Base-by-base conservation (phyloP, 345 rosid genomes). In the Acer yangbiense region DNA sequence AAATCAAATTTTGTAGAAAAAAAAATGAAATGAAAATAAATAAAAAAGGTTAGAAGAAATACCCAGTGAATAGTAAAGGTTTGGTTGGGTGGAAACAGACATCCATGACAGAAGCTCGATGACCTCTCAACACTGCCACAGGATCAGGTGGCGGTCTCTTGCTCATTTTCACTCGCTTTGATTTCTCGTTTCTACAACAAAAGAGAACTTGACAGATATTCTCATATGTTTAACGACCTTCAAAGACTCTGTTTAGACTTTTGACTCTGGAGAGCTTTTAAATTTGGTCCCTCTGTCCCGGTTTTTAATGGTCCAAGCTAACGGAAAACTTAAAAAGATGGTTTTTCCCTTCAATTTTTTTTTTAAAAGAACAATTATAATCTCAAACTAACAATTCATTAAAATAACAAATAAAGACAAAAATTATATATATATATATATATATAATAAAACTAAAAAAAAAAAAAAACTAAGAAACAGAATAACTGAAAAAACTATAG, bases 81-180 rank as follows among this genome's bases (percentile, higher is more conserved):
- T 73, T 83, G 0, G 94, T 87, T 64, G 91, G 90, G 78, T 92
- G 97, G 80, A 96, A 96, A 78, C 88, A 90, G 65, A 85, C 93
- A 58, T 94, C 99, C 85, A 78, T 83, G 9, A 96, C 97, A 3
- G 97, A 91, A 85, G 97, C 94, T 17, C 97, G 97, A 78, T 92
- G 95, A 39, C 99, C 99, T 81, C 99, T 85, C 12, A 94, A 90
- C 74, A 96, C 97, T 48, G 93, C 97, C 72, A 87, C 90, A 9
- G 98, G 97, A 80, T 92, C 99, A 69, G 97, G 97, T 20, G 97
- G 91, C 7, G 88, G 86, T 76, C 93, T 82, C 84, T 85, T 92
- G 77, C 89, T 88, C 97, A 88, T 93, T 76, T 68, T 58, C 41
- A 81, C 39, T 21, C 6, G 7, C 64, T n/a, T 32, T 11, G 16